Conservation (phyloP, 257 asterid species). For the Echites panduratus region DNA sequence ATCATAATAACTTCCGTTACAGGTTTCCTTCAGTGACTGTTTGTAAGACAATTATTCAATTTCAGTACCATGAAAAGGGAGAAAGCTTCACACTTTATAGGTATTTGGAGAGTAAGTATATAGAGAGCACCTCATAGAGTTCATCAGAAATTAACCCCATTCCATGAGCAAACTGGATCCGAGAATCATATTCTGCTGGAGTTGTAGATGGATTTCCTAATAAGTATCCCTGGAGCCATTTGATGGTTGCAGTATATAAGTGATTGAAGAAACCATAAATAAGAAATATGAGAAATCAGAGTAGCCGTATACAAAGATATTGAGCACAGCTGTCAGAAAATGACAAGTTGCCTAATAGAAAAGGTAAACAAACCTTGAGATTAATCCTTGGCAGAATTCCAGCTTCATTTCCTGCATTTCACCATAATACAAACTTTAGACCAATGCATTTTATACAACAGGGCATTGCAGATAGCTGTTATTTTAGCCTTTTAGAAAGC, state of each 20-base stretch:
- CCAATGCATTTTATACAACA: not conserved
- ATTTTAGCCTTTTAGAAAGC: not conserved
- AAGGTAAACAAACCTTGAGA: conserved; percentile 15
- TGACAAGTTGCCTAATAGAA: not conserved
- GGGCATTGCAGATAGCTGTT: no score
- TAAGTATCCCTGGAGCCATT: conserved; percentile 9
- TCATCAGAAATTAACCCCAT: conserved; percentile 31
- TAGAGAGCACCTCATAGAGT: conserved; percentile 21
- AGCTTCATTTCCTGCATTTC: conserved; percentile 19
- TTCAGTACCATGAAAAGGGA: not conserved
- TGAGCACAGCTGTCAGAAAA: not conserved
- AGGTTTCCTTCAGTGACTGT: conserved; percentile 19
- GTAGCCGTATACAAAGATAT: not conserved
- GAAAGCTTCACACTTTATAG: not conserved
- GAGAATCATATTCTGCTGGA: not conserved
- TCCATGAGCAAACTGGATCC: conserved; percentile 24
- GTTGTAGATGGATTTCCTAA: not conserved
- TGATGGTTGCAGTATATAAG: not conserved
- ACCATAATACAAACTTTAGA: not conserved
- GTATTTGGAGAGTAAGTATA: not conserved
- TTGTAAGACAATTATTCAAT: not conserved
- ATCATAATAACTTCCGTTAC: conserved; percentile 21
- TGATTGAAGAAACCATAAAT: not conserved
- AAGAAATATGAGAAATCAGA: not conserved
- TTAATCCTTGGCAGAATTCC: conserved; percentile 16